A percentile compares a stretch with the other conserved stretches of the same genome.
Evolutionary conservation across 1,284 basidiomycete species (phyloP).

Genomic region (Irpex lacteus): DNA sequence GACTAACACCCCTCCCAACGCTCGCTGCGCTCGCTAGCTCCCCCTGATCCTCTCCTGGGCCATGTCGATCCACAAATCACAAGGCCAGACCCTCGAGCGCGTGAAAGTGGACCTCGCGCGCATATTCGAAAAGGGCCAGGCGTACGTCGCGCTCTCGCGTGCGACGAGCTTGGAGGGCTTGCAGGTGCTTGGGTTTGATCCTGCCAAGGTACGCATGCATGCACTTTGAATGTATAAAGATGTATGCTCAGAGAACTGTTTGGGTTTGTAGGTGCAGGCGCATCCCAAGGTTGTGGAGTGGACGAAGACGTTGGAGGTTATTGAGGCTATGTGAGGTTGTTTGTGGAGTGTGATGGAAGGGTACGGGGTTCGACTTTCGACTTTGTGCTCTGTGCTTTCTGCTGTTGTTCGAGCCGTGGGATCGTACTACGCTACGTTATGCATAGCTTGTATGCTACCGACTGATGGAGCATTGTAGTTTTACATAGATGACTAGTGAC

Average conservation of each 20-base stretch:
- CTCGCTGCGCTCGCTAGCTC: slow-evolving; percentile 39
- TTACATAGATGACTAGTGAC: not conserved
- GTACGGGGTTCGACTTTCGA: not conserved
- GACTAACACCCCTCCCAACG: no score
- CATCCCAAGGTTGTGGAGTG: slow-evolving; percentile 37
- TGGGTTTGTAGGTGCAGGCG: slow-evolving; percentile 30
- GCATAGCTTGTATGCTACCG: no score
- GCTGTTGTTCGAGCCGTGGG: no score
- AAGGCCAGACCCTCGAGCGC: slow-evolving; percentile 86
- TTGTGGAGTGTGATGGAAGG: not conserved
- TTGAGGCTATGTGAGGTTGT: slow-evolving; percentile 4
- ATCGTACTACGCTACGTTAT: no score
- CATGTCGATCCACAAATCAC: slow-evolving; percentile 94
- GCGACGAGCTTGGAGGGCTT: slow-evolving; percentile 83
- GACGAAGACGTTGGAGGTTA: slow-evolving; percentile 33
- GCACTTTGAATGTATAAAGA: no score
- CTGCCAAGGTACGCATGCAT: slow-evolving; percentile 65
- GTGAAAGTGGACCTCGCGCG: slow-evolving; percentile 81
- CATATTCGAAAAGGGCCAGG: slow-evolving; percentile 86
- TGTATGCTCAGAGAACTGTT: no score
- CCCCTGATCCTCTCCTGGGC: slow-evolving; percentile 88
- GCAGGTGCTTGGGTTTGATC: slow-evolving; percentile 80
- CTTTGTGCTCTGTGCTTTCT: not conserved
- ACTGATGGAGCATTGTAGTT: not conserved
- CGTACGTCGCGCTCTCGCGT: slow-evolving; percentile 91